phyloP scores from a whole-genome alignment of 1,284 basidiomycete genomes.

The Vanrija pseudolonga region DNA sequence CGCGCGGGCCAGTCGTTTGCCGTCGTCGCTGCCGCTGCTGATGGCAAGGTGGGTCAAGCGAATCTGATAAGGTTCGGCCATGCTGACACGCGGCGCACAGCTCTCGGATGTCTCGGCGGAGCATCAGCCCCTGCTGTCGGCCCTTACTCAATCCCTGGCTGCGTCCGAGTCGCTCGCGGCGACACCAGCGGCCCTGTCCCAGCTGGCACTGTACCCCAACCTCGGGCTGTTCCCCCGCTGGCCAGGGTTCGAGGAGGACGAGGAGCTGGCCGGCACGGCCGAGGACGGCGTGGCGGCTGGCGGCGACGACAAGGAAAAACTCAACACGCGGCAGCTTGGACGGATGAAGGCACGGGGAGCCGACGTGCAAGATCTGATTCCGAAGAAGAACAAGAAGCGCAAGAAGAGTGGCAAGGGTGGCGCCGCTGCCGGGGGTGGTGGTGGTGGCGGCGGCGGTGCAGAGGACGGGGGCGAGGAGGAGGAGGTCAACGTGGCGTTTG shows the following conservation, averaged over 20 bases:
- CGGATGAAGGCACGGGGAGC: slow-evolving; percentile 42
- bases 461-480: too few relatives aligned
- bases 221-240: slow-evolving; percentile 44
- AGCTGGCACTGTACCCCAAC: slow-evolving; percentile 37
- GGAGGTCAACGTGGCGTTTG: too few relatives aligned
- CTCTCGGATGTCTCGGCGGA: slow-evolving; percentile 2
- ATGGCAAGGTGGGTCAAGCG: slow-evolving; percentile 22
- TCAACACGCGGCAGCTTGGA: slow-evolving; percentile 32
- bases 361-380: slow-evolving; percentile 31
- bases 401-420: slow-evolving; percentile 11
- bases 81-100: background rate
- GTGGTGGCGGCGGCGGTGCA: background rate
- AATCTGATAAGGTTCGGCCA: background rate
- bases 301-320: slow-evolving; percentile 1
- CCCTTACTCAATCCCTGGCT: background rate
- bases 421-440: background rate
- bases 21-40: slow-evolving; percentile 12
- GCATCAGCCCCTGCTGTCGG: background rate
- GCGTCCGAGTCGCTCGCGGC: background rate
- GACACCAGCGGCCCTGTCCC: slow-evolving; percentile 14
- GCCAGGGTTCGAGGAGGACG: slow-evolving; percentile 47
- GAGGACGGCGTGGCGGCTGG: background rate
- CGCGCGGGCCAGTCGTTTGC: background rate
- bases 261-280: slow-evolving; percentile 24
- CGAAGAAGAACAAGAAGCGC: slow-evolving; percentile 25